These are phyloP conservation scores for Fusarium albidum DNA, from an alignment of 2,329 filamentous ascomycete species.

Conservation along the genomic window DNA sequence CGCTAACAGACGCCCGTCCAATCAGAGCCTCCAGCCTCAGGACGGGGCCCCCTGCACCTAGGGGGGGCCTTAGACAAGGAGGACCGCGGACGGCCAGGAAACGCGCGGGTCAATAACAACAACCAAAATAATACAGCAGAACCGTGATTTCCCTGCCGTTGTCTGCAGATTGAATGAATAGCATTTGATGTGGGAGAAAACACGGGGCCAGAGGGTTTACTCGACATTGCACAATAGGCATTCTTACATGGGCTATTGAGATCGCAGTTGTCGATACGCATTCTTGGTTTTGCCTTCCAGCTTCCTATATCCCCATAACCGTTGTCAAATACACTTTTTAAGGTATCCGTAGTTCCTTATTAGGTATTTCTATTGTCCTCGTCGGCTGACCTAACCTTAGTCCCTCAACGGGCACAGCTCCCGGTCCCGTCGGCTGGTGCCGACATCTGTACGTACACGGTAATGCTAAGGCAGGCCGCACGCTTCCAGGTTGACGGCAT, in stretches of 20 bases:
- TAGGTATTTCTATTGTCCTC: no score
- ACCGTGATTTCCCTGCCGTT: slow-evolving; percentile 24
- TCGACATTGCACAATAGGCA: background rate
- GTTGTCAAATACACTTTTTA: no score
- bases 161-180: slow-evolving; percentile 8
- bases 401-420: no score
- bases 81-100: slow-evolving; percentile 40
- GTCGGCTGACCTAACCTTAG: no score
- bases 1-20: slow-evolving; percentile 35
- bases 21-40: slow-evolving; percentile 27
- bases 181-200: background rate
- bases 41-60: slow-evolving; percentile 20
- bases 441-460: slow-evolving; percentile 7
- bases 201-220: background rate
- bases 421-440: slow-evolving; percentile 29
- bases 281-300: no score
- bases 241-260: background rate
- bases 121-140: slow-evolving; percentile 38
- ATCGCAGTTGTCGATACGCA: no score
- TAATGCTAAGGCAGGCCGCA: slow-evolving; percentile 14
- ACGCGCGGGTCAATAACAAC: slow-evolving; percentile 43
- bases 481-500: slow-evolving; percentile 11
- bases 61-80: slow-evolving; percentile 25
- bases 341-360: no score
- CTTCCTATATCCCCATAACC: no score